phyloP scores from a whole-genome alignment of 129 eudicot genomes.

The Daucus carota region DNA sequence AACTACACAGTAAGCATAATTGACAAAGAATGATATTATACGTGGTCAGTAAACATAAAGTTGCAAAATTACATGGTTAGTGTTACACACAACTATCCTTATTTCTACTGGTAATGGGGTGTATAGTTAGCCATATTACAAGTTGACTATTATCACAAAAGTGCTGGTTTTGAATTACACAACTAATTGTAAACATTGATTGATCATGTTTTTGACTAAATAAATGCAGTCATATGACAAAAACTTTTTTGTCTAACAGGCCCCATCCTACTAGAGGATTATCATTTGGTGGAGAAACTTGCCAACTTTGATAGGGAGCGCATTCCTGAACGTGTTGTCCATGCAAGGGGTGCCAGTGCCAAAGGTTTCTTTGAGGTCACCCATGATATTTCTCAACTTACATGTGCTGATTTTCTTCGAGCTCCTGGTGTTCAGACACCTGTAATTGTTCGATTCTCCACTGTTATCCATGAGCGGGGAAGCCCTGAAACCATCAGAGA shows the following conservation, averaged over 20 bases:
- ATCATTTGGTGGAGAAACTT: slow-evolving; percentile 84
- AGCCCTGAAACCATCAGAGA: slow-evolving; percentile 88
- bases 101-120: background rate
- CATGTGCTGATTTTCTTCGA: slow-evolving; percentile 83
- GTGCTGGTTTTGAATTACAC: background rate
- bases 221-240: background rate
- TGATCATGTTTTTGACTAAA: background rate
- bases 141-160: background rate
- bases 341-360: slow-evolving; percentile 91
- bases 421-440: slow-evolving; percentile 93
- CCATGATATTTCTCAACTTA: slow-evolving; percentile 60
- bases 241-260: slow-evolving; percentile 28
- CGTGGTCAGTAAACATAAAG: background rate
- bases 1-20: background rate
- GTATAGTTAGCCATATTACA: background rate
- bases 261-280: slow-evolving; percentile 85
- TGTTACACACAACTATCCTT: background rate
- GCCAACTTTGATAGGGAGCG: slow-evolving; percentile 82
- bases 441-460: slow-evolving; percentile 78
- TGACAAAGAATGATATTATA: background rate
- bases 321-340: slow-evolving; percentile 90
- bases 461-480: slow-evolving; percentile 86
- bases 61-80: background rate
- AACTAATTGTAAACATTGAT: background rate
- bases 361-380: slow-evolving; percentile 93